phyloP scores from a whole-genome alignment of 2,329 filamentous ascomycete genomes.

The Colletotrichum trifolii region DNA sequence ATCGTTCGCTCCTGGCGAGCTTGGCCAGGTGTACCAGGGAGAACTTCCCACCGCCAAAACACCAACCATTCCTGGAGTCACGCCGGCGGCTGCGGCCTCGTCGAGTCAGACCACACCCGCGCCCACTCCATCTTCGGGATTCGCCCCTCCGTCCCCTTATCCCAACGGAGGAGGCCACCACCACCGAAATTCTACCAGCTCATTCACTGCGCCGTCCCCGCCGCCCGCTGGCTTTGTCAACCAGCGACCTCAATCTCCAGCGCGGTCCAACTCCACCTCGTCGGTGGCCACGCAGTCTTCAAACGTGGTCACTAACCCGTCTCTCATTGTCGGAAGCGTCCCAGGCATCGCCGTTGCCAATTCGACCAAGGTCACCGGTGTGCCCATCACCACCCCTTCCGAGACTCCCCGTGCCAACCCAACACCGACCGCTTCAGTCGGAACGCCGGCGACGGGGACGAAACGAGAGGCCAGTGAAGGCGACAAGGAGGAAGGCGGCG shows the following conservation, averaged over 20 bases:
- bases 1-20: constrained; percentile 83
- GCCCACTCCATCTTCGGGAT: constrained; percentile 75
- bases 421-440: constrained; percentile 34
- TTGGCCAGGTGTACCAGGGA: constrained; percentile 83
- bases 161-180: constrained; percentile 60
- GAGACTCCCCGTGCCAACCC: constrained; percentile 77
- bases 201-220: constrained; percentile 68
- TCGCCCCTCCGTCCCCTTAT: constrained; percentile 71
- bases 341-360: constrained; percentile 81
- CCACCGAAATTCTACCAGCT: constrained; percentile 68
- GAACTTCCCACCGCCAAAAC: constrained; percentile 66
- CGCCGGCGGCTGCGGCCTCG: constrained; percentile 43
- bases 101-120: constrained; percentile 75
- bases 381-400: constrained; percentile 89
- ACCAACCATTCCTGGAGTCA: constrained; percentile 46
- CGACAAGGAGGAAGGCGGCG: constrained; percentile 63
- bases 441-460: constrained; percentile 49
- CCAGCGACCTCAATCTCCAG: constrained; percentile 79
- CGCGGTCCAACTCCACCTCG: constrained; percentile 86
- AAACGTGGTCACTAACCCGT: constrained; percentile 78
- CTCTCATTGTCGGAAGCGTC: constrained; percentile 80
- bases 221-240: constrained; percentile 68
- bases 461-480: constrained; percentile 69
- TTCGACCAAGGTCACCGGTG: constrained; percentile 68
- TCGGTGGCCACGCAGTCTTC: constrained; percentile 78